A percentile compares a stretch with the other conserved stretches of the same genome.
Conservation (phyloP, 2,329 filamentous ascomycete species). For the Trichoderma polysporum region DNA sequence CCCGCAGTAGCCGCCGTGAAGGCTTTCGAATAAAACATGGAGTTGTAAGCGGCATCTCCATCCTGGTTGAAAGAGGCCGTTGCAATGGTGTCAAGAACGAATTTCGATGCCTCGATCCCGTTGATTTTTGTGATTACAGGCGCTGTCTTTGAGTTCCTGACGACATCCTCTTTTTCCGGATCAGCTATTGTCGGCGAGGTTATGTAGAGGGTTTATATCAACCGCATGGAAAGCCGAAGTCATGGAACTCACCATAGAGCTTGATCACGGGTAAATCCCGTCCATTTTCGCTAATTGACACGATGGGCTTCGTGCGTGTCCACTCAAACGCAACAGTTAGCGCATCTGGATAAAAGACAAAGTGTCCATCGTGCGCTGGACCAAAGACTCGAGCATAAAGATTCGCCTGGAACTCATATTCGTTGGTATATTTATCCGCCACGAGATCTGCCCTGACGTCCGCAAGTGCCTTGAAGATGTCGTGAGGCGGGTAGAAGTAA, state of each 20-base stretch:
- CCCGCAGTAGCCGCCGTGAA: conserved; percentile 20
- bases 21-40: conserved; percentile 36
- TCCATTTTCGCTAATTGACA: conserved; percentile 39
- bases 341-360: conserved; percentile 34
- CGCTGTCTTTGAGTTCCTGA: conserved; percentile 26
- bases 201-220: background rate
- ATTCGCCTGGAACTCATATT: conserved; percentile 56
- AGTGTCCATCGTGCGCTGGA: conserved; percentile 63
- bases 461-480: conserved; percentile 48
- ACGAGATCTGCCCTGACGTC: conserved; percentile 44
- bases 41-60: conserved; percentile 38
- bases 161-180: conserved; percentile 23
- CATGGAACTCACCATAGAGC: conserved; percentile 23
- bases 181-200: background rate
- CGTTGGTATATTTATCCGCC: conserved; percentile 46
- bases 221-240: background rate
- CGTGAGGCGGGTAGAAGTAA: conserved; percentile 50
- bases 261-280: conserved; percentile 26
- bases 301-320: conserved; percentile 36
- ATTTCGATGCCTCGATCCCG: conserved; percentile 28
- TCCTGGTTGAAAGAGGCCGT: conserved; percentile 28
- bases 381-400: conserved; percentile 52
- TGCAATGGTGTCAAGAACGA: conserved; percentile 26
- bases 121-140: conserved; percentile 31
- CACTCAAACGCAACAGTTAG: conserved; percentile 21